Evolutionary conservation across 2,329 filamentous ascomycete species (phyloP).

Genomic region (Botryosphaeria dothidea): DNA sequence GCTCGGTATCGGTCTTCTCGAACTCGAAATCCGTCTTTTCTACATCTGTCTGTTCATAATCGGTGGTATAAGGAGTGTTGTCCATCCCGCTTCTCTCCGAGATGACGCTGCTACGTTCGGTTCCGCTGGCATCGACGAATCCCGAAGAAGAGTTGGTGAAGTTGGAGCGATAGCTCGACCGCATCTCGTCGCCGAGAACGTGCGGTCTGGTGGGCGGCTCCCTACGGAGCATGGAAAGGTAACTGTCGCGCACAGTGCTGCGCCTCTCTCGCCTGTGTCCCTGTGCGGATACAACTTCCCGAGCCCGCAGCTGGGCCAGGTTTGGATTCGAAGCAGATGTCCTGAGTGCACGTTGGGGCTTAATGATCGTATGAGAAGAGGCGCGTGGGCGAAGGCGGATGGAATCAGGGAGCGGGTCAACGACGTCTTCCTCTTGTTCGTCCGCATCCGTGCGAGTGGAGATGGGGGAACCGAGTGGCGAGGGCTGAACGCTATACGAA

Average conservation of each 20-base stretch:
- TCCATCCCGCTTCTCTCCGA: conserved; percentile 76
- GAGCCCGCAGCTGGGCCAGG: conserved; percentile 31
- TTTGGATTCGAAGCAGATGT: conserved; percentile 41
- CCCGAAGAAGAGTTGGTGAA: conserved; percentile 61
- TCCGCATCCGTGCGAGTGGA: conserved; percentile 14
- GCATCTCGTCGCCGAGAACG: conserved; percentile 44
- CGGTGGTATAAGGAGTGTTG: conserved; percentile 63
- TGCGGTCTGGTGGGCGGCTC: conserved; percentile 31
- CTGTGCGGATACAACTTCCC: conserved; percentile 28
- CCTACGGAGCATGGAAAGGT: conserved; percentile 38
- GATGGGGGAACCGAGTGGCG: conserved; percentile 16
- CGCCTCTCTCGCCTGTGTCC: conserved; percentile 36
- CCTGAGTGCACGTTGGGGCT: conserved; percentile 25
- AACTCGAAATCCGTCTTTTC: conserved; percentile 23
- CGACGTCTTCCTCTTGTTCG: conserved; percentile 7
- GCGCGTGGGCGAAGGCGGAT: conserved; percentile 20
- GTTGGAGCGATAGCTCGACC: conserved; percentile 62
- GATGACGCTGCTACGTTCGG: conserved; percentile 78
- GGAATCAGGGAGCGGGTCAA: conserved; percentile 2
- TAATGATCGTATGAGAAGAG: conserved; percentile 28
- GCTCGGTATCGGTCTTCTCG: conserved; percentile 25
- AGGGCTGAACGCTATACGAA: conserved; percentile 10
- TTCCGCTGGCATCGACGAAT: conserved; percentile 60
- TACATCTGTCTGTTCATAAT: conserved; percentile 25
- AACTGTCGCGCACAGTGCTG: conserved; percentile 24